Percentiles rank a stretch among this genome's conserved stretches.
These are phyloP conservation scores for Naganishia friedmannii DNA, from an alignment of 768 basidiomycete genomes.

Conservation along the genomic window DNA sequence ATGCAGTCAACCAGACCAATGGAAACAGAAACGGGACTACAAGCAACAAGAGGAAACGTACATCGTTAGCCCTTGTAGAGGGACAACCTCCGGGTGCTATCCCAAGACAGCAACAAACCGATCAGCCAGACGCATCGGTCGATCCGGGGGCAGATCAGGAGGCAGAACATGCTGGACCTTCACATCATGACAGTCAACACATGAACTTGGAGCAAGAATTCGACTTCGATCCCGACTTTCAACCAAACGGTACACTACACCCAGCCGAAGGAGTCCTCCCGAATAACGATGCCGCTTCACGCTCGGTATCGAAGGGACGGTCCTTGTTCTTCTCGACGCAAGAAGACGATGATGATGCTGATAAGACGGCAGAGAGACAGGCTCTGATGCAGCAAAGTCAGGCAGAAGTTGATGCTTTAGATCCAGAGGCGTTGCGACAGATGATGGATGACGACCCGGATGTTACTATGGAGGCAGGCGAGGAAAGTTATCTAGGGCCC, in stretches of 20 bases:
- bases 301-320: neutral
- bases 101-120: neutral
- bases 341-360: neutral
- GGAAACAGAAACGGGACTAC: neutral
- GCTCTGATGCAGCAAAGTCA: conserved; percentile 22
- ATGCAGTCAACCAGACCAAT: neutral
- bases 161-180: neutral
- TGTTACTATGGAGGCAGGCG: conserved; percentile 30
- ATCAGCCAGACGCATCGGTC: neutral
- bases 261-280: neutral
- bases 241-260: conserved; percentile 14
- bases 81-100: neutral
- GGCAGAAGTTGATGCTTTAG: conserved; percentile 34
- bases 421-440: conserved; percentile 30
- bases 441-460: conserved; percentile 39
- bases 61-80: conserved; percentile 5
- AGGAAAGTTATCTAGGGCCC: conserved; percentile 13
- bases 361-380: conserved; percentile 16
- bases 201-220: neutral
- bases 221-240: conserved; percentile 9
- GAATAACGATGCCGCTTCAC: neutral
- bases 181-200: conserved; percentile 5
- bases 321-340: conserved; percentile 13
- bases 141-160: neutral
- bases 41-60: conserved; percentile 15